Evolutionary conservation across 2,329 filamentous ascomycete genomes (phyloP).

Genomic region (Trichoderma guizhouense): DNA sequence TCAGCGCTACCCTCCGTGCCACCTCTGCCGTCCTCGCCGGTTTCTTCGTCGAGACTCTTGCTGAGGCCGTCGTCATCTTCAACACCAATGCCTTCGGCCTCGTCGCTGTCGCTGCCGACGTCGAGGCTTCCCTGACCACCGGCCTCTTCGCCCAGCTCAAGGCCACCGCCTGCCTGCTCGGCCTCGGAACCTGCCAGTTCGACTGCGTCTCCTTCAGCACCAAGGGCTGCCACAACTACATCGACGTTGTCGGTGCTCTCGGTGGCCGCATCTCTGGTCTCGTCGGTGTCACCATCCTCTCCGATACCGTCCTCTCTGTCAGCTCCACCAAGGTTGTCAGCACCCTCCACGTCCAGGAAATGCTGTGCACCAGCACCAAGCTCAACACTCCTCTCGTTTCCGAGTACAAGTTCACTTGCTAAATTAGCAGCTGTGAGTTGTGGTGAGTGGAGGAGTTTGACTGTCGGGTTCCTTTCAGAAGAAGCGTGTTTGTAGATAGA

Average conservation of each 20-base stretch:
- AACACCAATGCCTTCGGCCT: conserved; percentile 36
- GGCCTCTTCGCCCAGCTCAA: conserved; percentile 27
- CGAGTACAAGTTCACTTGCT: conserved; percentile 35
- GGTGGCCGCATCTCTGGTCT: conserved; percentile 29
- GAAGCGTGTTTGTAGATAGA: neutral
- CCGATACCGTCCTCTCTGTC: conserved; percentile 30
- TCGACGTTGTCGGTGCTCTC: conserved; percentile 28
- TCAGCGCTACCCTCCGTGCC: conserved; percentile 33
- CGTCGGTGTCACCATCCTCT: conserved; percentile 33
- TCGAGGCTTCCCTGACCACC: conserved; percentile 27
- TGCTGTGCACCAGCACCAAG: conserved; percentile 35
- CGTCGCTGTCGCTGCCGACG: conserved; percentile 25
- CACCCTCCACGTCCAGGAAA: conserved; percentile 28
- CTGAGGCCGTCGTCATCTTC: conserved; percentile 36
- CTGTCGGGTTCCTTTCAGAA: neutral
- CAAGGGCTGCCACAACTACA: conserved; percentile 39
- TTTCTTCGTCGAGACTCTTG: conserved; percentile 32
- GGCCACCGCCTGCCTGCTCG: conserved; percentile 30
- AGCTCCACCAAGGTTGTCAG: conserved; percentile 27
- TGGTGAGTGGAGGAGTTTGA: neutral
- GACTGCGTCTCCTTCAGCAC: conserved; percentile 39
- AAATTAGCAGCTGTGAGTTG: neutral
- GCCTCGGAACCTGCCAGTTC: conserved; percentile 32
- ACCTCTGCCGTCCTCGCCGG: conserved; percentile 32
- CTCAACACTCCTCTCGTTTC: conserved; percentile 30